These are phyloP conservation scores for Metarhizium humberi DNA, from an alignment of 2,329 filamentous ascomycete genomes.

Conservation along the genomic window DNA sequence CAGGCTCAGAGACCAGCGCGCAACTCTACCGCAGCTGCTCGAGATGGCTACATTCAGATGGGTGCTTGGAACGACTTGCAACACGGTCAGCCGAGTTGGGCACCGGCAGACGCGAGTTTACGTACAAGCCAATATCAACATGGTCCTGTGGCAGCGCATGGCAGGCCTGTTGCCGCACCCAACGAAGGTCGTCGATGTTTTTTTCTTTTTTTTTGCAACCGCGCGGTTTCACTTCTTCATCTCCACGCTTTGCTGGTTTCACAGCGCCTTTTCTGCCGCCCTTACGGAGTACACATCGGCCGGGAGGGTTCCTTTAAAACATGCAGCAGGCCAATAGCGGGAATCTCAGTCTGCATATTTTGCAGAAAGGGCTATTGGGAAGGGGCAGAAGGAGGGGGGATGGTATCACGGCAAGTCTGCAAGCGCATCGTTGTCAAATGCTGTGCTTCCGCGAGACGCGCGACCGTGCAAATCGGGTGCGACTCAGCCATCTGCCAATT, in stretches of 20 bases:
- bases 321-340: too few relatives aligned
- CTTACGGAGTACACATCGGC: too few relatives aligned
- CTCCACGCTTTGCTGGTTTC: neutral
- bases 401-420: neutral
- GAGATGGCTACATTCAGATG: too few relatives aligned
- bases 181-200: neutral
- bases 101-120: neutral
- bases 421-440: neutral
- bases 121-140: neutral
- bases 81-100: neutral
- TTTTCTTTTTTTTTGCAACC: neutral
- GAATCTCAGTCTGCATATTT: too few relatives aligned
- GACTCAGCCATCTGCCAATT: neutral
- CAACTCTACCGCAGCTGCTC: too few relatives aligned
- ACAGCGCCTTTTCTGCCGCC: neutral
- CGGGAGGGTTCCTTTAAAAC: too few relatives aligned
- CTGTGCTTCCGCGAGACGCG: neutral
- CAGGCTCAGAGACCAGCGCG: too few relatives aligned
- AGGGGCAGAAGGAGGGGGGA: too few relatives aligned
- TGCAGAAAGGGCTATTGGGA: too few relatives aligned
- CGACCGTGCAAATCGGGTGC: neutral
- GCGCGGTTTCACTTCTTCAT: neutral
- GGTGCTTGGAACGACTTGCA: neutral
- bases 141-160: neutral
- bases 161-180: neutral